Evolutionary conservation across 2,329 filamentous ascomycete genomes (phyloP), one percentile per base, ranked within the genome.

Genomic region (Colletotrichum australisinense): DNA sequence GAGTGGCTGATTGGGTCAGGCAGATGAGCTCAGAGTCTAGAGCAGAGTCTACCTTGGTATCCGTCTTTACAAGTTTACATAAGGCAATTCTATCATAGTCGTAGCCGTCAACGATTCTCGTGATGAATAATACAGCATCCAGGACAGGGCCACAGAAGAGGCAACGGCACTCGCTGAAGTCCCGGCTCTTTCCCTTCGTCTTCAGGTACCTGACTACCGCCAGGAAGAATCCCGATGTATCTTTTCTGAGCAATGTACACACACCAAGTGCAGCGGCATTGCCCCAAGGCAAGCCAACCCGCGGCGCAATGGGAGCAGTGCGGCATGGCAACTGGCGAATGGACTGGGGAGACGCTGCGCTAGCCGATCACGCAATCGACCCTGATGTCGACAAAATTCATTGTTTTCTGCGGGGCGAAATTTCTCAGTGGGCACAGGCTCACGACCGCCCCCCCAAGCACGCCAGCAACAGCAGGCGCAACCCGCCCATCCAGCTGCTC

Each of bases 301-400:
- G 55, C 42, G 66, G 60, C 67, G 67, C 67, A 71, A 49, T 11
- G 38, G 53, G 71, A 65, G 64, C 71, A 62, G 67, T 70, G 67
- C 71, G 67, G 67, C 49, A 73, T 56, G 14, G 38, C 32, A 55
- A 46, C 59, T 55, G 57, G 71, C 71, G 67, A 73, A 73, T 71
- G 67, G 71, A 71, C 67, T 71, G 67, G 71, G 67, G 71, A 71
- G 60, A 66, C 62, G 71, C 71, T 73, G 71, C 78, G 77, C 78
- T 81, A 81, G 76, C 74, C 78, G 77, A 81, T 81, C 80, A 81
- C 80, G 80, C 80, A 81, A 81, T 81, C 79, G 74, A 76, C 76
- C 69, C 72, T 68, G 68, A 74, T 74, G 69, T 72, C 72, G 72
- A 74, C 68, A 72, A 74, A 74, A 74, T 72, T 73, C 63, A 59